These are phyloP conservation scores for Parascedosporium putredinis DNA, from an alignment of 2,329 filamentous ascomycete species.

Conservation along the genomic window DNA sequence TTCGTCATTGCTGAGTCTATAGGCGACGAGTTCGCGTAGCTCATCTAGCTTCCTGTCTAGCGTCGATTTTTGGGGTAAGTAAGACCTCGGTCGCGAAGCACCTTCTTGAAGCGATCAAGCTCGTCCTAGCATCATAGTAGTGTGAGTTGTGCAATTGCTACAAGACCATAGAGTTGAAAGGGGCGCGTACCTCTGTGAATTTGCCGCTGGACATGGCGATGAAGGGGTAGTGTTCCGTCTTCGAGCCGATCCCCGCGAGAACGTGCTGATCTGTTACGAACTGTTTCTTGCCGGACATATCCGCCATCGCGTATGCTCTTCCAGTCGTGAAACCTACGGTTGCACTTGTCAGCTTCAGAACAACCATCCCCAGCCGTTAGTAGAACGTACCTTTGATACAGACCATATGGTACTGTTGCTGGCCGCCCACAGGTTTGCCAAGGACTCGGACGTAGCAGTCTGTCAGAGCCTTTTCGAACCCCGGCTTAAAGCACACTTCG, in stretches of 20 bases:
- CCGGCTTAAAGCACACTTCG: slow-evolving; percentile 85
- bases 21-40: slow-evolving; percentile 69
- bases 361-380: background rate
- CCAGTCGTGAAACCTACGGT: slow-evolving; percentile 63
- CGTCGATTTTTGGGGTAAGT: slow-evolving; percentile 61
- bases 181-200: slow-evolving; percentile 62
- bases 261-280: slow-evolving; percentile 84
- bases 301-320: slow-evolving; percentile 73
- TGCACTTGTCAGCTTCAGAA: slow-evolving; percentile 5
- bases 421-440: slow-evolving; percentile 61
- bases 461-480: slow-evolving; percentile 70
- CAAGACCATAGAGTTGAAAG: background rate
- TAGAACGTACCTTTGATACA: slow-evolving; percentile 64
- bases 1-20: slow-evolving; percentile 73
- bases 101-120: slow-evolving; percentile 69
- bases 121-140: slow-evolving; percentile 47
- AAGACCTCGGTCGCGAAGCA: slow-evolving; percentile 61
- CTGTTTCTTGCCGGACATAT: slow-evolving; percentile 51
- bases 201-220: slow-evolving; percentile 76
- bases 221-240: slow-evolving; percentile 79
- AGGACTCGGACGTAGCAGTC: slow-evolving; percentile 81
- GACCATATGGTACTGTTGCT: slow-evolving; percentile 78
- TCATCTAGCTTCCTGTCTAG: slow-evolving; percentile 65
- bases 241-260: slow-evolving; percentile 69
- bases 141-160: background rate